Conservation (phyloP, 176 grass and related monocot genomes). For the Aechmea fasciata region DNA sequence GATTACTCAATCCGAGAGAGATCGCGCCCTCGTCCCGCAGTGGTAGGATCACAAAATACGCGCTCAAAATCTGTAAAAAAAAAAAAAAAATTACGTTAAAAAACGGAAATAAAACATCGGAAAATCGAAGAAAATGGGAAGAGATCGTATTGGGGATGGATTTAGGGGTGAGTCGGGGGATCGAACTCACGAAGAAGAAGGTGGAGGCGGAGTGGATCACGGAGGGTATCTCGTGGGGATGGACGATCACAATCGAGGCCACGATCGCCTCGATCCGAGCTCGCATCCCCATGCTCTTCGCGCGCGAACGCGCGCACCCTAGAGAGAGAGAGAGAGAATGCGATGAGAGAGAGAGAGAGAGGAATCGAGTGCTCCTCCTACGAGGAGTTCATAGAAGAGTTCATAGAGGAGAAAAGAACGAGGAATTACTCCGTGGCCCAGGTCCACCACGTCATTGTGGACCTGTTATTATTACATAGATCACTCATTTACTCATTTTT, state of each 20-base stretch:
- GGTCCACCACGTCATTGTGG: no score
- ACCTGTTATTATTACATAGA: no score
- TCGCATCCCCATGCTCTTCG: not conserved
- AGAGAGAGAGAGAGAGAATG: not conserved
- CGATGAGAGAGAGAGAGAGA: not conserved
- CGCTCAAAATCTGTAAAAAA: slow-evolving; percentile 48
- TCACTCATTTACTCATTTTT: no score
- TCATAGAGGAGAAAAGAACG: not conserved
- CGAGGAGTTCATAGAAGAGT: not conserved
- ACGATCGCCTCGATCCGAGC: slow-evolving; percentile 43
- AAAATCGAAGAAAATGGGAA: not conserved
- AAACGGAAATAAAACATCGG: not conserved
- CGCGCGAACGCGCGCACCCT: no score
- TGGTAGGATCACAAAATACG: slow-evolving; percentile 83
- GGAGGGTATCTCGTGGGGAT: slow-evolving; percentile 50
- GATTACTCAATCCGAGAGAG: slow-evolving; percentile 59
- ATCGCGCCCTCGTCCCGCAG: slow-evolving; percentile 82
- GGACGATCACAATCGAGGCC: slow-evolving; percentile 46
- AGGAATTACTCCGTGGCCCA: no score
- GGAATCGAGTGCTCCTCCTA: not conserved
- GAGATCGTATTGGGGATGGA: not conserved
- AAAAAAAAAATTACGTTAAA: not conserved
- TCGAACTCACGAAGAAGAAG: slow-evolving; percentile 82
- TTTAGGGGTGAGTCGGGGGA: not conserved
- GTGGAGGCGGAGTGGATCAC: slow-evolving; percentile 61